Evolutionary conservation across 225 moss, liverwort and hornwort species (phyloP).

Genomic region (Pleurozium schreberi): DNA sequence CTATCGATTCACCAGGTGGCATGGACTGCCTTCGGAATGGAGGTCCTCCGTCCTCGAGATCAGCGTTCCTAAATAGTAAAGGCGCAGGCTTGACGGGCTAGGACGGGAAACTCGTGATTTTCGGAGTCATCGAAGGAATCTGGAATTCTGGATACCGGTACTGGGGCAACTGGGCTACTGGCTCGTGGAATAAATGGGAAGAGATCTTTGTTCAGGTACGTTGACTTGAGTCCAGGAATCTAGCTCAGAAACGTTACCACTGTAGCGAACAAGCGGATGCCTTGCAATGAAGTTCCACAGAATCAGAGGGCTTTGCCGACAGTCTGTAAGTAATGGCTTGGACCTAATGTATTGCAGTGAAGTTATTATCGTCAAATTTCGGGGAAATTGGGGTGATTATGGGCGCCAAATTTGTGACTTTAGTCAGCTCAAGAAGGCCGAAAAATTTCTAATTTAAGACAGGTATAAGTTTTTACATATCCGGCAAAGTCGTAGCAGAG

Average conservation of each 20-base stretch:
- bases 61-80: neutral
- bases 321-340: neutral
- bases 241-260: neutral
- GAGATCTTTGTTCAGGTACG: neutral
- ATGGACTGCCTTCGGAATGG: neutral
- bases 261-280: neutral
- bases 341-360: too few relatives aligned
- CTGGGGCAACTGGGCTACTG: too few relatives aligned
- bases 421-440: neutral
- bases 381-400: neutral
- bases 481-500: neutral
- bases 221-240: neutral
- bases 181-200: neutral
- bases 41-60: neutral
- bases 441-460: too few relatives aligned
- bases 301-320: neutral
- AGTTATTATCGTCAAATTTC: neutral
- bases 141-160: neutral
- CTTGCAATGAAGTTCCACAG: neutral
- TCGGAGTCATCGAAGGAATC: neutral
- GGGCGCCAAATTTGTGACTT: too few relatives aligned
- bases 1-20: neutral
- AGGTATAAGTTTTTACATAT: neutral
- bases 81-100: neutral
- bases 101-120: neutral